Conservation (phyloP, 1,284 basidiomycete genomes). For the Prillingera fragicola region DNA sequence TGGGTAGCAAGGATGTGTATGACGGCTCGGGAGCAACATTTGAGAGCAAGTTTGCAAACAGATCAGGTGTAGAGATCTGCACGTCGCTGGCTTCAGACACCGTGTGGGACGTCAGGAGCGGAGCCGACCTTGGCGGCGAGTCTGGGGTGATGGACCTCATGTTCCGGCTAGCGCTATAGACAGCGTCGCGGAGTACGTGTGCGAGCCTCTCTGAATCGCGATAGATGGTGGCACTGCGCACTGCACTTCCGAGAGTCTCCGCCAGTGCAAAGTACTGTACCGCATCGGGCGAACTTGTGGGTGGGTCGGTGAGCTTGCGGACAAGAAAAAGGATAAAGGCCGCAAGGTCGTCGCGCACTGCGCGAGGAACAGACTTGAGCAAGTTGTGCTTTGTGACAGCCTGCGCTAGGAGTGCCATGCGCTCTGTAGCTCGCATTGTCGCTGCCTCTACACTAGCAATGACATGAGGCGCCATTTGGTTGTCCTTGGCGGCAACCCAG, state of each 20-base stretch:
- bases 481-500: background rate
- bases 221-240: background rate
- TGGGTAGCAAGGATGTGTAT: too few species aligned
- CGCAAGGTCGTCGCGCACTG: slow-evolving; percentile 1
- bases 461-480: background rate
- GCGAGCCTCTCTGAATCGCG: background rate
- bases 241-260: background rate
- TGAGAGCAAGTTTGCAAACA: too few species aligned
- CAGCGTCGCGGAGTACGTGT: background rate
- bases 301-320: background rate
- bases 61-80: too few species aligned
- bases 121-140: too few species aligned
- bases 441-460: background rate
- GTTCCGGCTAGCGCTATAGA: background rate
- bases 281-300: background rate
- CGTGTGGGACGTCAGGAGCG: too few species aligned
- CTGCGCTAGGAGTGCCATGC: background rate
- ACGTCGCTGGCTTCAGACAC: too few species aligned
- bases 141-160: too few species aligned
- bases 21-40: too few species aligned
- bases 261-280: background rate
- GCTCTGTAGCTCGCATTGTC: background rate
- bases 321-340: background rate
- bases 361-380: background rate
- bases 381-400: background rate